A percentile compares a stretch with the other conserved stretches of the same genome.
Evolutionary conservation across 2,329 filamentous ascomycete genomes (phyloP).

Genomic region (Penicillium sp.): DNA sequence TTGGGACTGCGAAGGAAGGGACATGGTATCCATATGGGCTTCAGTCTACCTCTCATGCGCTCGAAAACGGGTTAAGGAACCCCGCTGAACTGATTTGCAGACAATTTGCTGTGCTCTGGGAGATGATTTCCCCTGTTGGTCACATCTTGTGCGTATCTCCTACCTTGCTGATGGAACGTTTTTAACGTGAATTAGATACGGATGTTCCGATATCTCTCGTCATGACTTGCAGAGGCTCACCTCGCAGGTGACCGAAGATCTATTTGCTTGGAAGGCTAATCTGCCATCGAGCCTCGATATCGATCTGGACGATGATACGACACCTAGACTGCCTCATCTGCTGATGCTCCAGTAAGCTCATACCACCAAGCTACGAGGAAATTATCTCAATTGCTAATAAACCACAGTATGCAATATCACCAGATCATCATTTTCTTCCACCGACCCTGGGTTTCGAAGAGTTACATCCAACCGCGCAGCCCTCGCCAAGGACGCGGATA

Average conservation of each 20-base stretch:
- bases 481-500: slow-evolving; percentile 46
- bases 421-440: slow-evolving; percentile 47
- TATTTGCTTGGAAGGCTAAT: slow-evolving; percentile 44
- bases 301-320: slow-evolving; percentile 32
- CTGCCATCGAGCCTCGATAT: slow-evolving; percentile 39
- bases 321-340: slow-evolving; percentile 40
- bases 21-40: slow-evolving; percentile 36
- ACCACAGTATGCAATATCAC: slow-evolving; percentile 43
- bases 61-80: slow-evolving; percentile 26
- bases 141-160: slow-evolving; percentile 38
- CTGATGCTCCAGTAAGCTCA: slow-evolving; percentile 40
- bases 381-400: neutral
- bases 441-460: slow-evolving; percentile 45
- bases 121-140: slow-evolving; percentile 44
- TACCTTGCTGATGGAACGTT: neutral
- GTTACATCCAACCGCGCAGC: slow-evolving; percentile 41
- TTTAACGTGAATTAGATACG: slow-evolving; percentile 31
- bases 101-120: slow-evolving; percentile 43
- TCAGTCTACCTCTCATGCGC: slow-evolving; percentile 13
- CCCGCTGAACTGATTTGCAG: slow-evolving; percentile 36
- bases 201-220: slow-evolving; percentile 37
- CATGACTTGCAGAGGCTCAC: slow-evolving; percentile 39
- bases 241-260: slow-evolving; percentile 36
- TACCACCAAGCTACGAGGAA: neutral
- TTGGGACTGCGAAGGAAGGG: slow-evolving; percentile 26